phyloP scores from a whole-genome alignment of 2,329 filamentous ascomycete species.

The Chalaropsis thielavioides region DNA sequence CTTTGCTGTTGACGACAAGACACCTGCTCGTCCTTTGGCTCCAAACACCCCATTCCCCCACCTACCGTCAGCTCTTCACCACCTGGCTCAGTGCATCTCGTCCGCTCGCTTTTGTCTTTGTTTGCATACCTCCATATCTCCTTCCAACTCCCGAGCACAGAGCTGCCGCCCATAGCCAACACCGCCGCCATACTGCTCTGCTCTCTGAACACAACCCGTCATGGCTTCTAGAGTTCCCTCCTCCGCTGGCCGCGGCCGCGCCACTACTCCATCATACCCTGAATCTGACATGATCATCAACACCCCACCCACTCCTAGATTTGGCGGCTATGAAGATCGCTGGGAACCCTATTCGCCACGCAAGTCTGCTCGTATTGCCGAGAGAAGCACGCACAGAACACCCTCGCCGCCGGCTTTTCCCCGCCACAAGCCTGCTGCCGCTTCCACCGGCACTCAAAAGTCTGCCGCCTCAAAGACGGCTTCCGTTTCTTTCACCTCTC shows the following conservation, averaged over 20 bases:
- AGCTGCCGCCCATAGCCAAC: background rate
- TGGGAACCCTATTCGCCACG: conserved; percentile 62
- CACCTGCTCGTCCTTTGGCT: background rate
- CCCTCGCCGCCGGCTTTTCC: conserved; percentile 35
- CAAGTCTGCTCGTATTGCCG: conserved; percentile 51
- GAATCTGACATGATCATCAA: conserved; percentile 31
- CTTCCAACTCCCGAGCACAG: too few relatives aligned
- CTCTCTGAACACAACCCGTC: background rate
- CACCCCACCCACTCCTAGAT: conserved; percentile 50
- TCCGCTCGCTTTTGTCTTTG: conserved; percentile 6
- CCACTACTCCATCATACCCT: conserved; percentile 47
- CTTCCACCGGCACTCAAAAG: conserved; percentile 17
- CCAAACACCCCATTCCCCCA: background rate
- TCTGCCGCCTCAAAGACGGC: background rate
- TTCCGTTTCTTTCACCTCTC: conserved; percentile 21
- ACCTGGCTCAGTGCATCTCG: conserved; percentile 1
- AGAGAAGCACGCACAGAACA: conserved; percentile 38
- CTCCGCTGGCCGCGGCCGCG: conserved; percentile 22
- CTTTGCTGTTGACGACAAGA: background rate
- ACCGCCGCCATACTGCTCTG: background rate
- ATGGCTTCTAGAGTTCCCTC: conserved; percentile 24
- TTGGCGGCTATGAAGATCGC: conserved; percentile 41
- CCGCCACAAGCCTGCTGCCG: conserved; percentile 19
- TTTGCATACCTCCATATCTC: background rate
- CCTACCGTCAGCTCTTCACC: background rate